Conservation (phyloP, 306 rosid species). For the Cucurbita maxima region DNA sequence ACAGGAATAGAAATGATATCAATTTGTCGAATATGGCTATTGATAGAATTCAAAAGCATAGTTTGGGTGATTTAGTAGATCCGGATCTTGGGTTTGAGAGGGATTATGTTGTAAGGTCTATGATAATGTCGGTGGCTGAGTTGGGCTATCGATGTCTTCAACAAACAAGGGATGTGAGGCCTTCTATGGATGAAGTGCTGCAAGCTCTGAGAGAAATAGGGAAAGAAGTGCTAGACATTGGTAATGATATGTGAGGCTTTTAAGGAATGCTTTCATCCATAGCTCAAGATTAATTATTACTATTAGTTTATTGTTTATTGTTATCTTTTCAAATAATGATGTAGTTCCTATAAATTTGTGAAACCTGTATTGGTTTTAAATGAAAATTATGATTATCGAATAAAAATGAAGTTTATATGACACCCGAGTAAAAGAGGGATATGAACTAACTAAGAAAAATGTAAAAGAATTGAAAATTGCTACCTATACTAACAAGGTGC, state of each 20-base stretch:
- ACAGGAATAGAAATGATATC: constrained; percentile 43
- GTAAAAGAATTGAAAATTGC: too few species aligned
- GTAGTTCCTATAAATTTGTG: too few species aligned
- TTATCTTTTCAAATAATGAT: too few species aligned
- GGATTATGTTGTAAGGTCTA: constrained; percentile 23
- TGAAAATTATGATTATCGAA: too few species aligned
- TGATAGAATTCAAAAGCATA: constrained; percentile 48
- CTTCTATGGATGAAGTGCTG: constrained; percentile 65
- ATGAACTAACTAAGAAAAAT: too few species aligned
- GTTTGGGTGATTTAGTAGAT: constrained; percentile 53
- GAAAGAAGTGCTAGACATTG: constrained; percentile 34
- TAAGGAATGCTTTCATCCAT: constrained; percentile 47
- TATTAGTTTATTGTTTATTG: too few species aligned
- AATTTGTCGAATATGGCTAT: constrained; percentile 63
- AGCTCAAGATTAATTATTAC: too few species aligned
- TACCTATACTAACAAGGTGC: too few species aligned
- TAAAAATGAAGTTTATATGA: too few species aligned
- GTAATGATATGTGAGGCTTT: constrained; percentile 36
- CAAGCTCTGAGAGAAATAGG: constrained; percentile 38
- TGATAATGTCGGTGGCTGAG: constrained; percentile 52
- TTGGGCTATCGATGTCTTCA: constrained; percentile 82
- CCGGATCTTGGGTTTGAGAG: constrained; percentile 48
- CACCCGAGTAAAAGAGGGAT: too few species aligned
- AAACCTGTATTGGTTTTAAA: too few species aligned
- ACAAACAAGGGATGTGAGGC: constrained; percentile 57